phyloP scores from a whole-genome alignment of 768 basidiomycete species.

The Boletus pseudo-olivaceus region DNA sequence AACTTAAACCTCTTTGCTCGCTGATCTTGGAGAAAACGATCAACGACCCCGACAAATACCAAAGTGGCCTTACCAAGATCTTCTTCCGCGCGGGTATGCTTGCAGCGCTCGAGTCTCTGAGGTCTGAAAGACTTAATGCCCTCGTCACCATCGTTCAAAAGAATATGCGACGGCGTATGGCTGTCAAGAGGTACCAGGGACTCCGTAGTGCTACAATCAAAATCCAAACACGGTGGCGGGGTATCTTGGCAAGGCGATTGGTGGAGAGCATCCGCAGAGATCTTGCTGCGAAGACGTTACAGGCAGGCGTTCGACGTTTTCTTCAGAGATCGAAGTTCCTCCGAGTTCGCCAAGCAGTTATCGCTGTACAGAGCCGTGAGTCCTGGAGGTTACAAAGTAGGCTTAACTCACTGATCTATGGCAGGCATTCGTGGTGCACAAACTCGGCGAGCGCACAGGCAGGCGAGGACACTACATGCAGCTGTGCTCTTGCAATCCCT shows the following conservation, averaged over 20 bases:
- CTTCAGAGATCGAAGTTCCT: slow-evolving; percentile 71
- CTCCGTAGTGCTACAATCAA: slow-evolving; percentile 72
- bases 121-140: slow-evolving; percentile 81
- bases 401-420: slow-evolving; percentile 6
- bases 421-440: slow-evolving; percentile 74
- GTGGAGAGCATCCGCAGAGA: slow-evolving; percentile 71
- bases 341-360: slow-evolving; percentile 56
- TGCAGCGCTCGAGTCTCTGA: slow-evolving; percentile 87
- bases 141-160: slow-evolving; percentile 97
- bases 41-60: slow-evolving; percentile 94
- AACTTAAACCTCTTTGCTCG: slow-evolving; percentile 77
- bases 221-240: slow-evolving; percentile 94
- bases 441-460: slow-evolving; percentile 56
- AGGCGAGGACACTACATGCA: slow-evolving; percentile 54
- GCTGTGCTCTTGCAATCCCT: slow-evolving; percentile 78
- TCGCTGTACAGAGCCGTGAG: slow-evolving; percentile 84
- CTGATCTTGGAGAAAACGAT: slow-evolving; percentile 84
- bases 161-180: slow-evolving; percentile 88
- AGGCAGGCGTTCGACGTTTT: slow-evolving; percentile 67
- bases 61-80: slow-evolving; percentile 95
- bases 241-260: slow-evolving; percentile 70
- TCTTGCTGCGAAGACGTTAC: slow-evolving; percentile 71
- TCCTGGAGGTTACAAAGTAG: slow-evolving; percentile 17
- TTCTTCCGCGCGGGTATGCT: slow-evolving; percentile 99
- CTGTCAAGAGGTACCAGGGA: slow-evolving; percentile 71